Evolutionary conservation across 2,329 filamentous ascomycete species (phyloP).

Genomic region (Botrytis paeoniae): DNA sequence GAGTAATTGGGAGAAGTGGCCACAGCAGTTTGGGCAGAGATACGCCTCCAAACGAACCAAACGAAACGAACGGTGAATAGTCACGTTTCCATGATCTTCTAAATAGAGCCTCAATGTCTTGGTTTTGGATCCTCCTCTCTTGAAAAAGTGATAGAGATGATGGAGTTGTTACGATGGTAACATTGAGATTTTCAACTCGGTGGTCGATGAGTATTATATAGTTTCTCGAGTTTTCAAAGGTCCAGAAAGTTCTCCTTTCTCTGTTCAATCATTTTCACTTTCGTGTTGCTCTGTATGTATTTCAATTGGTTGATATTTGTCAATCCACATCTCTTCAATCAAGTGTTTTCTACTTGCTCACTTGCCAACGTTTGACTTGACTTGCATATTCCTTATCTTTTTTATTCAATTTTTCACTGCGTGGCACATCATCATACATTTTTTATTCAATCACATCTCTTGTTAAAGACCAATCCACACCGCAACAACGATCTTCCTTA

Average conservation of each 20-base stretch:
- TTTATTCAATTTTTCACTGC: not conserved
- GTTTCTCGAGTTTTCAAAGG: not conserved
- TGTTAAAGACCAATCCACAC: not conserved
- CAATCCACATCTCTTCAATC: constrained; percentile 1
- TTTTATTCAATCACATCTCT: not conserved
- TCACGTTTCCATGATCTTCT: constrained; percentile 11
- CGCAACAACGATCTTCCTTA: not conserved
- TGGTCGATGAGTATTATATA: constrained; percentile 8
- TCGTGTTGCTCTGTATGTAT: not conserved
- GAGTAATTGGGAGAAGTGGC: not conserved
- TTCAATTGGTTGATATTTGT: not conserved
- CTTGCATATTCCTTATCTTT: not conserved
- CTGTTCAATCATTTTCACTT: not conserved
- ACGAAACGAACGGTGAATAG: constrained; percentile 9
- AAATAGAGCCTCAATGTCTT: constrained; percentile 6
- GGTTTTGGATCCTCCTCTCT: constrained; percentile 6
- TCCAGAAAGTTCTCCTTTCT: not conserved
- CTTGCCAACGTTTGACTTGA: not conserved
- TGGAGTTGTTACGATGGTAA: not conserved
- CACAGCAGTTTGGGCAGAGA: constrained; percentile 6
- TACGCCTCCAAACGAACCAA: not conserved
- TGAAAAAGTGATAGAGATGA: not conserved
- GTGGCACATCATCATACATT: not conserved
- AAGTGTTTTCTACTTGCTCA: not conserved
- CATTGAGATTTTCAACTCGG: not conserved